Conservation (phyloP, 768 basidiomycete genomes). For the Coprinopsis marcescibilis region DNA sequence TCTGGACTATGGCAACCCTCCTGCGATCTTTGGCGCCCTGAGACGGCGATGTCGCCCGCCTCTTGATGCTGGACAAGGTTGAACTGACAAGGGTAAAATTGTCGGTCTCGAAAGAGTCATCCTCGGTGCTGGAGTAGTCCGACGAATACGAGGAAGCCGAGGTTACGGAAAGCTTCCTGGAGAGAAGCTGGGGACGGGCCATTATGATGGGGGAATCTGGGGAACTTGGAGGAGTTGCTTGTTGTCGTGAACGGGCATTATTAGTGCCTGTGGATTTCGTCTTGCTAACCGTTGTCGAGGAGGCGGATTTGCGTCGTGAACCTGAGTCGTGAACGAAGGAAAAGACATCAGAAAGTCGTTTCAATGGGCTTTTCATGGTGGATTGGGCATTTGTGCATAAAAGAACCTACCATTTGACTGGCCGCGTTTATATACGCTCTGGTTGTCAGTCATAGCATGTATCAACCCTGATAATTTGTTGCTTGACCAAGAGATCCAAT, state of each 20-base stretch:
- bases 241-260: too few relatives aligned
- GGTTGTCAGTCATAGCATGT: too few relatives aligned
- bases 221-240: not conserved
- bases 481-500: too few relatives aligned
- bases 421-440: too few relatives aligned
- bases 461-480: too few relatives aligned
- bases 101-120: conserved; percentile 20
- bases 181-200: conserved; percentile 16
- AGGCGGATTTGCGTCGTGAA: conserved; percentile 12
- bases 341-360: conserved; percentile 26
- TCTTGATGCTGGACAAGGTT: conserved; percentile 18
- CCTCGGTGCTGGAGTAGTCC: conserved; percentile 39
- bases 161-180: conserved; percentile 23
- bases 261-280: not conserved
- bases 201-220: not conserved
- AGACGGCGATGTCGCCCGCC: conserved; percentile 48
- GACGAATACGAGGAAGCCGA: conserved; percentile 44
- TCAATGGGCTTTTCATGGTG: conserved; percentile 27
- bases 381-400: too few relatives aligned
- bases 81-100: conserved; percentile 14
- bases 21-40: conserved; percentile 60
- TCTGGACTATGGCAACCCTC: conserved; percentile 60
- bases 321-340: conserved; percentile 20
- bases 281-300: not conserved
- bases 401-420: too few relatives aligned